Percentiles rank a stretch among this genome's conserved stretches.
phyloP scores from a whole-genome alignment of 1,284 basidiomycete species.

The Cryptococcus jaspeensis region DNA sequence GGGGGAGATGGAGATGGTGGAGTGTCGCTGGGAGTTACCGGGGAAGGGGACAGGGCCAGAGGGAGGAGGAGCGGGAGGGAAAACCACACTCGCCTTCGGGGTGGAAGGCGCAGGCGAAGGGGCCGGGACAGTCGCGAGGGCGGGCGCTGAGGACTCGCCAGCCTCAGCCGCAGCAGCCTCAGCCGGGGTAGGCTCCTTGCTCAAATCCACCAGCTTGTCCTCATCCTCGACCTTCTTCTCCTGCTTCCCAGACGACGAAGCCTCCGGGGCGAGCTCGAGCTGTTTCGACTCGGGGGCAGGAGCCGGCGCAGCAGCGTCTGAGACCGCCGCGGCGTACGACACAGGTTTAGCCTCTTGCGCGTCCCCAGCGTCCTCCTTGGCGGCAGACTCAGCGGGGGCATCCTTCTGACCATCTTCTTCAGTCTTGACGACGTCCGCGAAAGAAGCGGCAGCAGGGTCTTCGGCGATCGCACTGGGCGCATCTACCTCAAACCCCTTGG shows the following conservation, averaged over 20 bases:
- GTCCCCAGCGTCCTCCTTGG: neutral
- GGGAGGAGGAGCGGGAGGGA: slow-evolving; percentile 6
- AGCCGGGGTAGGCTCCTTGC: too few relatives aligned
- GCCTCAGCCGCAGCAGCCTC: neutral
- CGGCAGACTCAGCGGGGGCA: neutral
- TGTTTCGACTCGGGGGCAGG: neutral
- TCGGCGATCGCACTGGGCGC: slow-evolving; percentile 6
- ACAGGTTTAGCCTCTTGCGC: neutral
- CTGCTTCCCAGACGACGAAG: too few relatives aligned
- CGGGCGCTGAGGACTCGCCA: neutral
- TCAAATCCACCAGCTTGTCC: too few relatives aligned
- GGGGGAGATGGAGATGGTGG: slow-evolving; percentile 13
- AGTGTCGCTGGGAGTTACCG: neutral
- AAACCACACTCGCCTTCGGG: slow-evolving; percentile 1
- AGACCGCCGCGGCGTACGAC: neutral
- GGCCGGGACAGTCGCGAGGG: neutral
- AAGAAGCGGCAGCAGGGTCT: slow-evolving; percentile 9
- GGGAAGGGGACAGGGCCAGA: slow-evolving; percentile 8
- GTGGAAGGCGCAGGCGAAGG: slow-evolving; percentile 1
- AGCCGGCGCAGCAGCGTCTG: neutral
- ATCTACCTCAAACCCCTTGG: neutral
- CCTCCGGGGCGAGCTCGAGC: too few relatives aligned
- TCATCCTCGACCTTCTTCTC: too few relatives aligned
- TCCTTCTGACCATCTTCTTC: neutral
- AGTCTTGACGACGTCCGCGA: slow-evolving; percentile 14